These are phyloP conservation scores for Hortaea werneckii DNA, from an alignment of 2,329 filamentous ascomycete genomes.

Conservation along the genomic window DNA sequence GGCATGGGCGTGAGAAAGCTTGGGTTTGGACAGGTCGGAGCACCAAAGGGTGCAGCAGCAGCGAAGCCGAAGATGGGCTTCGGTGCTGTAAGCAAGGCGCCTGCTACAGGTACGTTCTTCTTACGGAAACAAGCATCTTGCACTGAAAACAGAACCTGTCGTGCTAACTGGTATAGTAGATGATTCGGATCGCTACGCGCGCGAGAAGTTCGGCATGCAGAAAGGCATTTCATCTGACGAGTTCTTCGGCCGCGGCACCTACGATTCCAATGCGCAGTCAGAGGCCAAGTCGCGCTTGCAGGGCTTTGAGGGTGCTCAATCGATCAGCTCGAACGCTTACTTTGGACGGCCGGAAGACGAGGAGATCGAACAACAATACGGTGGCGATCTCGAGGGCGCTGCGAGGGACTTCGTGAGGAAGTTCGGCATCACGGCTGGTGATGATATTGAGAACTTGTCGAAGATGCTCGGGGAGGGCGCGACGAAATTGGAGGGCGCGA, in stretches of 20 bases:
- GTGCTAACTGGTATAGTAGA: constrained; percentile 28
- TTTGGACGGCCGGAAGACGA: constrained; percentile 77
- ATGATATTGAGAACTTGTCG: constrained; percentile 86
- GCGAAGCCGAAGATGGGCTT: constrained; percentile 68
- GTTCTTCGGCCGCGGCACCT: constrained; percentile 87
- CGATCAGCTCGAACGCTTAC: constrained; percentile 95
- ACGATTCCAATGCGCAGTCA: constrained; percentile 66
- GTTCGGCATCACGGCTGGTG: constrained; percentile 89
- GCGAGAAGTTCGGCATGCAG: constrained; percentile 78
- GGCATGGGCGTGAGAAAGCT: constrained; percentile 81
- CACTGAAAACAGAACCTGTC: constrained; percentile 12
- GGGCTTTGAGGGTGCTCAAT: constrained; percentile 82
- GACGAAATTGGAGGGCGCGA: constrained; percentile 62
- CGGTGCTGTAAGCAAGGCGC: constrained; percentile 54
- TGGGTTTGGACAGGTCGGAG: constrained; percentile 76
- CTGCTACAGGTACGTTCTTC: constrained; percentile 47
- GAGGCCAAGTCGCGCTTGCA: constrained; percentile 82
- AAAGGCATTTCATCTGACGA: constrained; percentile 98
- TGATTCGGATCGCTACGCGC: constrained; percentile 74
- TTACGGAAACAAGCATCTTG: neutral
- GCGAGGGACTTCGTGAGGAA: constrained; percentile 93
- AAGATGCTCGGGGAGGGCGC: constrained; percentile 78
- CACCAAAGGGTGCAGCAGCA: constrained; percentile 41
- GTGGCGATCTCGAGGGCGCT: constrained; percentile 71
- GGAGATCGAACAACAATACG: constrained; percentile 43